Conservation (phyloP, 2,329 filamentous ascomycete genomes). For the Orbilia javanica region DNA sequence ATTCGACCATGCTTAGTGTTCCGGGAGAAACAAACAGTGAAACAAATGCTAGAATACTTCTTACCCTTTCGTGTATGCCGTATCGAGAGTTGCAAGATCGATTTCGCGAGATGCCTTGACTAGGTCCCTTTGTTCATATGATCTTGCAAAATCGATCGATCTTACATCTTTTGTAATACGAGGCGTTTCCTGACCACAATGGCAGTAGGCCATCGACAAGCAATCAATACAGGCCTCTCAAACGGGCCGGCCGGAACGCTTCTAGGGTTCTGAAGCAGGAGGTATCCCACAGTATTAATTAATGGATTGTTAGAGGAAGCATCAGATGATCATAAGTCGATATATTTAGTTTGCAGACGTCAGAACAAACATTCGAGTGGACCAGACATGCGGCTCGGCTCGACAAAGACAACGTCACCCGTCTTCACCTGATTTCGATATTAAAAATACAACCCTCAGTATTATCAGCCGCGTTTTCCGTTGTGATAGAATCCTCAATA, state of each 20-base stretch:
- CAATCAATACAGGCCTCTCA: not conserved
- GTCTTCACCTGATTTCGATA: slow-evolving; percentile 42
- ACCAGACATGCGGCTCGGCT: slow-evolving; percentile 55
- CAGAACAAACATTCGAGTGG: slow-evolving; percentile 42
- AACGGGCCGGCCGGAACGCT: slow-evolving; percentile 2
- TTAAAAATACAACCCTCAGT: slow-evolving; percentile 17
- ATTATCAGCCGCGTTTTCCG: slow-evolving; percentile 49
- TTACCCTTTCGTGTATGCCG: slow-evolving; percentile 13
- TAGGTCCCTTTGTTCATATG: slow-evolving; percentile 7
- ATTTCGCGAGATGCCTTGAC: slow-evolving; percentile 17
- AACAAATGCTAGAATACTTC: slow-evolving; percentile 24
- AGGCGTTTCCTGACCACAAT: slow-evolving; percentile 11
- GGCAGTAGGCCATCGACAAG: not conserved
- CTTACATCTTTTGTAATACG: slow-evolving; percentile 4
- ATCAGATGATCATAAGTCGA: slow-evolving; percentile 49
- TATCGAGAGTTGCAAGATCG: not conserved
- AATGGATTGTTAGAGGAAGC: slow-evolving; percentile 2
- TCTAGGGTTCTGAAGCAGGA: slow-evolving; percentile 11
- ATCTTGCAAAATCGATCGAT: slow-evolving; percentile 1
- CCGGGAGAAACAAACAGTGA: slow-evolving; percentile 53
- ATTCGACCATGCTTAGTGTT: not conserved
- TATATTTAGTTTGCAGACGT: slow-evolving; percentile 29
- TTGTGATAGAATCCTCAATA: not conserved
- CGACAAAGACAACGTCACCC: slow-evolving; percentile 48
- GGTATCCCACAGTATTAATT: not conserved